Base-by-base conservation (phyloP, 179 eudicot genomes). In the Dionaea muscipula region DNA sequence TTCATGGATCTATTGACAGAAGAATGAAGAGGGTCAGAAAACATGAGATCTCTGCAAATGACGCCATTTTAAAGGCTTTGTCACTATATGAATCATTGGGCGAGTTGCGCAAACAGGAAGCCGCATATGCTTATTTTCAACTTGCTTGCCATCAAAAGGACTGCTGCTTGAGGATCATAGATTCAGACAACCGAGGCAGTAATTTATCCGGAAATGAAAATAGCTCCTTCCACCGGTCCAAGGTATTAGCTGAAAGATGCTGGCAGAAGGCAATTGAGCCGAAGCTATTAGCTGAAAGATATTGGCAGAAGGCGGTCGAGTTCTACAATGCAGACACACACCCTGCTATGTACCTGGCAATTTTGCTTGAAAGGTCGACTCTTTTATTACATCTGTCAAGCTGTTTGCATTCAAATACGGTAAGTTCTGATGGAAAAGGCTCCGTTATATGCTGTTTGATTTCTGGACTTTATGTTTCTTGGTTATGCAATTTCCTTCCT, bases 211-310 rank as follows among this genome's bases (percentile, higher is more conserved):
- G 76, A 71, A 63, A 67, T 68, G 86, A 80, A 61, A 80, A 58
- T 47, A 73, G 66, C 61, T 26, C 60, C 41, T 62, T 69, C 49
- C 87, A 81, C 70, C 78, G 83, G 61, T 84, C 78, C 33, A 90
- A 84, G 68, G 90, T 80, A 61, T 90, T 83, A 71, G 78, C 97
- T 58, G 95, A 90, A 68, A 83, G 87, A 78, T 86, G 81, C 72
- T 86, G 95, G 95, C 83, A 71, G 35, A 31, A 31, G 35, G 35
- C 35, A 4, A 31, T 31, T 11, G 35, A 31, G 35, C 8, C 58
- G 83, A 86, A 65, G 78, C 74, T 82, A 2, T 75, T 90, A 60
- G 78, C 97, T 56, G 97, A 90, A 68, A 83, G 85, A 77, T 86
- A 83, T 70, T 90, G 95, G 95, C 83, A 72, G 61, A 90, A 84